Base-by-base conservation (phyloP, 1,284 basidiomycete genomes). In the Ustilago lituana region DNA sequence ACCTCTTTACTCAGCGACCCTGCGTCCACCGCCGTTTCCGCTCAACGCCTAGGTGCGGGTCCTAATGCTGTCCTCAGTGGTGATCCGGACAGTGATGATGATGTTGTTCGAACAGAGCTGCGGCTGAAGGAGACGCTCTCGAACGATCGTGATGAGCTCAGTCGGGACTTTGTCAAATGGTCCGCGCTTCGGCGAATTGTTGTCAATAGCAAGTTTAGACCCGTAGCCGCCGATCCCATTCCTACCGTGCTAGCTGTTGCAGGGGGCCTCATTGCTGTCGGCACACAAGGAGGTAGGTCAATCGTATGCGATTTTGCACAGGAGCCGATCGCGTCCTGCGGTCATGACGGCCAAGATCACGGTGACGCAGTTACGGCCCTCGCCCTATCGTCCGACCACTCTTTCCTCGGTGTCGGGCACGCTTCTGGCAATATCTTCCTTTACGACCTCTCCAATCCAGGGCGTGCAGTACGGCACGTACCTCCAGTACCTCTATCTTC, bases 351-450 rank as follows among this genome's bases (percentile, higher is more conserved):
- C 22, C 56, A 52, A 27, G 48, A 47, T 12, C 55, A 63, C 20
- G 60, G 66, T 3, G 66, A 93, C 14, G 83, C 91, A n/a, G 92
- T 96, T 15, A 96, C 93, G 6, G 90, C 94, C 1, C 83, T 99
- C 5, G 89, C 93, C 2, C 85, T 99, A 46, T 97, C 94, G 4
- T 89, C 92, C 68, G 96, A 99, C 79, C 92, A 94, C 74, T 95
- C 94, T 0, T 98, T 89, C 81, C 85, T 98, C 44, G 95, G 91
- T 0, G 90, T 91, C 1, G 96, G 96, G 0, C 93, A 98, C 82
- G 86, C 88, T 0, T 87, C 87, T 2, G 96, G 96, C 2, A 87
- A 92, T 73, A 89, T 98, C 37, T 90, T 91, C 73, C 85, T 99
- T 0, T 98, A 91, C 80, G 90, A 97, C 68, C 82, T 98, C 46